Evolutionary conservation across 495 filamentous ascomycete species (phyloP).

Genomic region (Letharia lupina): DNA sequence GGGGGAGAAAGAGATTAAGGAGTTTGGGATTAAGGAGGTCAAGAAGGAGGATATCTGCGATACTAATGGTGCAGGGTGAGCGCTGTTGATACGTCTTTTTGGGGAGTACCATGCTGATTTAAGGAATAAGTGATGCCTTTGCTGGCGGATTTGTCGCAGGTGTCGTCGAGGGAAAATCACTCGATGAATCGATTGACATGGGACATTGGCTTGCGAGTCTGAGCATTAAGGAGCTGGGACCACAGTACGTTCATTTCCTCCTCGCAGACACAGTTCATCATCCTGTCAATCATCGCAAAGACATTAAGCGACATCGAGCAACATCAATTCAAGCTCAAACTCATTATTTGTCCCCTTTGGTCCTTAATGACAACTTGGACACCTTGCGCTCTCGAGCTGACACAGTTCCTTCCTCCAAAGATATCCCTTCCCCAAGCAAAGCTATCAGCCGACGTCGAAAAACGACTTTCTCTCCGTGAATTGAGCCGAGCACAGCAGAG

Average conservation of each 20-base stretch:
- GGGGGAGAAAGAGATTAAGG: conserved; percentile 59
- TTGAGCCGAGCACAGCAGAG: conserved; percentile 16
- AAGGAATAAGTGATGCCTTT: conserved; percentile 67
- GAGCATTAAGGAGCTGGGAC: conserved; percentile 88
- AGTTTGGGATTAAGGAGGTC: conserved; percentile 73
- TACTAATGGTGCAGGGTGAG: conserved; percentile 87
- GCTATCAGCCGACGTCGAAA: conserved; percentile 43
- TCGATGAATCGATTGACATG: conserved; percentile 71
- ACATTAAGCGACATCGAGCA: neutral
- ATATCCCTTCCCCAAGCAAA: conserved; percentile 76
- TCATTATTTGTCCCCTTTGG: neutral
- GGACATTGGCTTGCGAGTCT: conserved; percentile 91
- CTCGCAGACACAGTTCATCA: neutral
- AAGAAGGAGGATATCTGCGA: conserved; percentile 70
- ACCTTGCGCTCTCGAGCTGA: conserved; percentile 16
- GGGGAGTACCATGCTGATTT: conserved; percentile 1
- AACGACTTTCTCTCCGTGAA: neutral
- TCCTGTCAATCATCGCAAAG: neutral
- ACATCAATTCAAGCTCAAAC: neutral
- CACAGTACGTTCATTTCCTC: conserved; percentile 61
- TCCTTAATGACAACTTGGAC: neutral
- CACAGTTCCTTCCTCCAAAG: conserved; percentile 34
- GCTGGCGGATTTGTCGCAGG: conserved; percentile 89
- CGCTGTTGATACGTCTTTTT: conserved; percentile 12
- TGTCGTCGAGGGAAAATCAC: conserved; percentile 69